Conservation (phyloP, 2,329 filamentous ascomycete species). For the Teratosphaeriaceae sp. region DNA sequence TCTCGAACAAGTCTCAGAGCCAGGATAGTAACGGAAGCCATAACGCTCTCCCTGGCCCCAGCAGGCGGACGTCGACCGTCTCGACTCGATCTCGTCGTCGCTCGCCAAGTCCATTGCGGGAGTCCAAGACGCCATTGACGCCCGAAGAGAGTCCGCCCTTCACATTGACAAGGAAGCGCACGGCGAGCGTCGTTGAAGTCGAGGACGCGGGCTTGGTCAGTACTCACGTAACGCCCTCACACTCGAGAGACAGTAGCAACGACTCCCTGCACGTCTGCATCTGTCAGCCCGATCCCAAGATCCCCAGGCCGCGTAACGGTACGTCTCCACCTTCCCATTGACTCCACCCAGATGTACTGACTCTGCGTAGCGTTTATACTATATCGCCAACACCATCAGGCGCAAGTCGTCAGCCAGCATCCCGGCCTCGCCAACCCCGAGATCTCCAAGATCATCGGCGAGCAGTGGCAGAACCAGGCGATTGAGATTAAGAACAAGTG, state of each 20-base stretch:
- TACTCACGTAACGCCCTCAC: conserved; percentile 19
- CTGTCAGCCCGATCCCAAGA: conserved; percentile 65
- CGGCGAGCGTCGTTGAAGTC: conserved; percentile 23
- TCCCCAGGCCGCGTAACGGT: conserved; percentile 66
- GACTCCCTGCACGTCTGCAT: conserved; percentile 55
- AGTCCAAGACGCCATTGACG: conserved; percentile 29
- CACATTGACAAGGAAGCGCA: conserved; percentile 27
- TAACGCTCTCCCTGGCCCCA: conserved; percentile 13
- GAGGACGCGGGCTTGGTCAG: conserved; percentile 25
- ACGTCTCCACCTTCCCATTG: conserved; percentile 44
- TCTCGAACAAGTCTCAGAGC: conserved; percentile 27
- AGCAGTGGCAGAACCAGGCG: conserved; percentile 77
- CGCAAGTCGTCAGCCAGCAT: conserved; percentile 69
- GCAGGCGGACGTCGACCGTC: conserved; percentile 22
- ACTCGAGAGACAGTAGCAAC: conserved; percentile 27
- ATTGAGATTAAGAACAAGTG: conserved; percentile 73
- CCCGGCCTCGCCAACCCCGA: conserved; percentile 92
- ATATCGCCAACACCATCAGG: conserved; percentile 89
- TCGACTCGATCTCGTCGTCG: conserved; percentile 24
- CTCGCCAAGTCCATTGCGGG: conserved; percentile 23
- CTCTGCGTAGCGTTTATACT: conserved; percentile 77
- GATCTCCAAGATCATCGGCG: conserved; percentile 94
- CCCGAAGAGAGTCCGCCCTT: conserved; percentile 31
- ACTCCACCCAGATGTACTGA: conserved; percentile 8
- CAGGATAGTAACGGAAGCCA: conserved; percentile 18